phyloP scores from a whole-genome alignment of 257 asterid species.

The Lavandula angustifolia region DNA sequence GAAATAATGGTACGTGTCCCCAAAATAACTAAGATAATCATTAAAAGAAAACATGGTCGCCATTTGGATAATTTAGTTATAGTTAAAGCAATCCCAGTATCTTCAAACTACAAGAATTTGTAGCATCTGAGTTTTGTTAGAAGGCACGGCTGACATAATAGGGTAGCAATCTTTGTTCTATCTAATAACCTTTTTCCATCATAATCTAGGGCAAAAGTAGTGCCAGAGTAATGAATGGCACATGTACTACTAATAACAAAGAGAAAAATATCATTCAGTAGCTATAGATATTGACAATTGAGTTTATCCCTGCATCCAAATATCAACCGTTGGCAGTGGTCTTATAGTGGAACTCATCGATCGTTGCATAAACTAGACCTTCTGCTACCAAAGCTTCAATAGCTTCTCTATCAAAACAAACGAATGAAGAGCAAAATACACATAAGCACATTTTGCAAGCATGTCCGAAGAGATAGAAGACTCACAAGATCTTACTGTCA shows the following conservation, averaged over 20 bases:
- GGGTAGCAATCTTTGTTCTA: neutral
- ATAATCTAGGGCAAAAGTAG: neutral
- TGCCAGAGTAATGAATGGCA: neutral
- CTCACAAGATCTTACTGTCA: slow-evolving; percentile 50
- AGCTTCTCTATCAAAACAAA: slow-evolving; percentile 55
- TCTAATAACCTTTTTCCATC: neutral
- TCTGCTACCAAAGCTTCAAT: slow-evolving; percentile 62
- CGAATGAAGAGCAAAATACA: neutral
- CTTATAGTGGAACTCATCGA: slow-evolving; percentile 76
- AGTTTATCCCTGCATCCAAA: slow-evolving; percentile 2
- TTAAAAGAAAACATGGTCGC: too few relatives aligned
- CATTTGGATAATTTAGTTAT: too few relatives aligned
- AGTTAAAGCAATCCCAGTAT: too few relatives aligned
- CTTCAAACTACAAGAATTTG: too few relatives aligned
- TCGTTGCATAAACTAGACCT: slow-evolving; percentile 68
- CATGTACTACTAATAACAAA: slow-evolving; percentile 3
- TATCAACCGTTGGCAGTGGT: slow-evolving; percentile 65
- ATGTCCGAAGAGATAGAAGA: slow-evolving; percentile 29
- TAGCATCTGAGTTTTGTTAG: too few relatives aligned
- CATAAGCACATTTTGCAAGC: neutral
- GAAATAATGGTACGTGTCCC: too few relatives aligned
- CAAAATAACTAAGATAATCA: too few relatives aligned
- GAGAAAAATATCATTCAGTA: slow-evolving; percentile 8
- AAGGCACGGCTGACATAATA: neutral
- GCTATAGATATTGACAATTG: neutral